Evolutionary conservation across 495 filamentous ascomycete species (phyloP).

Genomic region (Sabuloglossum arenarium): DNA sequence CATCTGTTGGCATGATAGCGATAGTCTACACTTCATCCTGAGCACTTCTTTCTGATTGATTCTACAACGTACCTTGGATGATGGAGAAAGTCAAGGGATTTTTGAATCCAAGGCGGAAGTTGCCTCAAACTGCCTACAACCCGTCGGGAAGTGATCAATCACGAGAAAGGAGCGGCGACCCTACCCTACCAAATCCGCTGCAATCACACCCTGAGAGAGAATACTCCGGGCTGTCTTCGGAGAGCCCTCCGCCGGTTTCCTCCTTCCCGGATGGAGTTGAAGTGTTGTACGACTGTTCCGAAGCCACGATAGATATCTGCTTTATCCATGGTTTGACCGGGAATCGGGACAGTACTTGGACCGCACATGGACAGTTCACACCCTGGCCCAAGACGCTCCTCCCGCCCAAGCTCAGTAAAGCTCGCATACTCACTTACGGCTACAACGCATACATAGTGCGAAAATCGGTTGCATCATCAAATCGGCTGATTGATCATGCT

Average conservation of each 20-base stretch:
- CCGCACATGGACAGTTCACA: conserved; percentile 15
- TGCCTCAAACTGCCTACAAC: not conserved
- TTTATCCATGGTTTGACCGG: conserved; percentile 67
- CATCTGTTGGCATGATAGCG: not conserved
- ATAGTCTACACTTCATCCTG: not conserved
- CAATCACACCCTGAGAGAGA: not conserved
- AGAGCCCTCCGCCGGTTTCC: not conserved
- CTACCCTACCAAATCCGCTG: not conserved
- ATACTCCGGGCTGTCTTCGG: not conserved
- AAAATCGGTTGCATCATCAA: conserved; percentile 31
- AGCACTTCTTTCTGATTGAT: not conserved
- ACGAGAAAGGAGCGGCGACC: too few species aligned
- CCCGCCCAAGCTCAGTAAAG: conserved; percentile 30
- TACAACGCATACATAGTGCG: conserved; percentile 57
- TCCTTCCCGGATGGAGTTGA: not conserved
- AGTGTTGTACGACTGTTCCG: not conserved
- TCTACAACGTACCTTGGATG: not conserved
- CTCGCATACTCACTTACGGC: conserved; percentile 59
- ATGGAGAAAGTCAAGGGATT: not conserved
- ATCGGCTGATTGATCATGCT: conserved; percentile 66
- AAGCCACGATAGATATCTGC: conserved; percentile 8
- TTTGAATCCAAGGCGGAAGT: not conserved
- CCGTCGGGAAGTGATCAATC: too few species aligned
- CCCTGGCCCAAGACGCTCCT: conserved; percentile 63
- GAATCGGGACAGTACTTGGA: conserved; percentile 55